These are phyloP conservation scores for Excoecaria cochinchinensis DNA, from an alignment of 345 rosid species.

Conservation along the genomic window DNA sequence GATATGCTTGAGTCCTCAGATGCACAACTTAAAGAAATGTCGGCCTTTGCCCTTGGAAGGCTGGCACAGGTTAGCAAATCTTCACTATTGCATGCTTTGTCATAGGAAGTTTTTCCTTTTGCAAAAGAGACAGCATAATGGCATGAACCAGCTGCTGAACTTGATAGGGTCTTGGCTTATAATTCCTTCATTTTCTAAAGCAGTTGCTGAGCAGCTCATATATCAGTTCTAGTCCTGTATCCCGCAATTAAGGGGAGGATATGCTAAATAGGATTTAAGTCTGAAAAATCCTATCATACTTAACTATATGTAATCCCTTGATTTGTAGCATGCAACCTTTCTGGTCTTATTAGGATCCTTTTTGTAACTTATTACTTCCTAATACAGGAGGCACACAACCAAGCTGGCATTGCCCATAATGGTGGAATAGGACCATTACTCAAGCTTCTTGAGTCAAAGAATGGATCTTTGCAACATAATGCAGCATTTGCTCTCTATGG, in stretches of 20 bases:
- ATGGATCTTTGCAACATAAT: conserved; percentile 66
- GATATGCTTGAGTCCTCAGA: conserved; percentile 65
- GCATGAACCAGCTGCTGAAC: neutral
- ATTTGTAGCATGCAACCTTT: neutral
- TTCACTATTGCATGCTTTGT: conserved; percentile 4
- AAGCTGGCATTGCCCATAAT: conserved; percentile 73
- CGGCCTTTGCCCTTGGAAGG: conserved; percentile 82
- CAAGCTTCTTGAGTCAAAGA: conserved; percentile 57
- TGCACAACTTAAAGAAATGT: conserved; percentile 65
- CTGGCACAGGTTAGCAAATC: conserved; percentile 64
- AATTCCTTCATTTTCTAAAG: neutral
- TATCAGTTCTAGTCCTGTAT: neutral
- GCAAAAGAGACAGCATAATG: neutral
- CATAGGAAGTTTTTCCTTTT: neutral
- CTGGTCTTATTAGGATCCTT: neutral
- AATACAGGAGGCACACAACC: conserved; percentile 67
- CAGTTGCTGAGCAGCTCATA: neutral
- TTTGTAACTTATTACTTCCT: neutral
- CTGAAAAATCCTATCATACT: neutral
- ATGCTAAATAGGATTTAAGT: neutral
- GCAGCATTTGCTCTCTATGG: conserved; percentile 74
- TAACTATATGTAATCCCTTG: neutral
- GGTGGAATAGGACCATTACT: conserved; percentile 63
- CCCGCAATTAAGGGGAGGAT: neutral
- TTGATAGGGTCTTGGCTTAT: neutral